Conservation (phyloP, 2,329 filamentous ascomycete species). For the Sclerotinia borealis region DNA sequence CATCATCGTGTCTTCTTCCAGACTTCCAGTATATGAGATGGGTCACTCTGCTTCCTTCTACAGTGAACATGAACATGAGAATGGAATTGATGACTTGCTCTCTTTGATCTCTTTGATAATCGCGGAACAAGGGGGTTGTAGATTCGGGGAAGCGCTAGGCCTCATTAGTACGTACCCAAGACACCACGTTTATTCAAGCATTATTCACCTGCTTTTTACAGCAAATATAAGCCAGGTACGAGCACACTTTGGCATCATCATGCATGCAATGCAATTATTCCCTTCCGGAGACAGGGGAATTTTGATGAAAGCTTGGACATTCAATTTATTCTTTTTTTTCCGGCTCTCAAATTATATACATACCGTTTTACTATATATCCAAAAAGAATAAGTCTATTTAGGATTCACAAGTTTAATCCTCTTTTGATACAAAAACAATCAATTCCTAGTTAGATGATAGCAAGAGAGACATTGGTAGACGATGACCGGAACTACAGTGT, state of each 20-base stretch:
- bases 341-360: not conserved
- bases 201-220: conserved; percentile 12
- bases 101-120: not conserved
- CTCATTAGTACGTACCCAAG: conserved; percentile 15
- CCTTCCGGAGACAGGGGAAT: conserved; percentile 11
- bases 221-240: conserved; percentile 16
- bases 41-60: not conserved
- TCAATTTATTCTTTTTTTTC: conserved; percentile 7
- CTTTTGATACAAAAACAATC: too few species aligned
- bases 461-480: too few species aligned
- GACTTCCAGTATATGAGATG: not conserved
- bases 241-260: conserved; percentile 23
- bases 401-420: too few species aligned
- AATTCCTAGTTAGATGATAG: not conserved
- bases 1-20: not conserved
- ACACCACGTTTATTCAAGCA: conserved; percentile 21
- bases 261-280: conserved; percentile 21
- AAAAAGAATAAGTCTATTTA: too few species aligned
- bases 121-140: conserved; percentile 1
- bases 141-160: conserved; percentile 13
- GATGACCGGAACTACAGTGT: not conserved
- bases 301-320: conserved; percentile 18
- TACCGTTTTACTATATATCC: not conserved
- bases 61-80: not conserved
- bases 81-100: not conserved